Evolutionary conservation across 2,329 filamentous ascomycete species (phyloP).

Genomic region (Bipolaris sorokiniana): DNA sequence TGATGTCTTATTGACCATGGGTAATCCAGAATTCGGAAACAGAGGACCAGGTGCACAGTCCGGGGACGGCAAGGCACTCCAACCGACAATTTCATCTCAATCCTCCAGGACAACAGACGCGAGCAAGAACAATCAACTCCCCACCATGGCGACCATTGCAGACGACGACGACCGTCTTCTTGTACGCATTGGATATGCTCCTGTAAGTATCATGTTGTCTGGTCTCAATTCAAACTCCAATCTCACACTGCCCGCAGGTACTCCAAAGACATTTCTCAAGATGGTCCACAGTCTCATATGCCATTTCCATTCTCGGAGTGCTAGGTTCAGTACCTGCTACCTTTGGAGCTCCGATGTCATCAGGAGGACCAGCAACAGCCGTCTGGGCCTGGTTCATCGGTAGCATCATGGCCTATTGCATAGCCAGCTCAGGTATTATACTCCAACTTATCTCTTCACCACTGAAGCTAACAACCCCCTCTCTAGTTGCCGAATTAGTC

Average conservation of each 20-base stretch:
- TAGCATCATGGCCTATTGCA: conserved; percentile 68
- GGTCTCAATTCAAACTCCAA: not conserved
- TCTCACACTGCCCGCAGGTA: conserved; percentile 55
- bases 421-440: conserved; percentile 62
- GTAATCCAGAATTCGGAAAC: conserved; percentile 32
- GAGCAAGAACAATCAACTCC: conserved; percentile 18
- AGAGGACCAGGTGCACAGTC: conserved; percentile 16
- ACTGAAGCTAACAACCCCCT: conserved; percentile 5
- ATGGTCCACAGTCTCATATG: conserved; percentile 71
- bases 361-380: conserved; percentile 67
- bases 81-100: conserved; percentile 26
- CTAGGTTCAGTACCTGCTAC: conserved; percentile 70
- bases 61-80: conserved; percentile 20
- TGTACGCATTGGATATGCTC: conserved; percentile 67
- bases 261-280: conserved; percentile 67
- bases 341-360: conserved; percentile 63
- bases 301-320: conserved; percentile 69
- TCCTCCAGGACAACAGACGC: conserved; percentile 39
- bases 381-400: conserved; percentile 71
- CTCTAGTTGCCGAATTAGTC: conserved; percentile 66
- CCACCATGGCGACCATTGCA: conserved; percentile 57
- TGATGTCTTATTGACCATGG: conserved; percentile 37
- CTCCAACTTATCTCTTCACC: not conserved
- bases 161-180: conserved; percentile 67
- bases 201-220: conserved; percentile 52